Percentiles rank a stretch among this genome's conserved stretches.
Conservation (phyloP, 305 asterid genomes). For the Ilex paraguariensis region DNA sequence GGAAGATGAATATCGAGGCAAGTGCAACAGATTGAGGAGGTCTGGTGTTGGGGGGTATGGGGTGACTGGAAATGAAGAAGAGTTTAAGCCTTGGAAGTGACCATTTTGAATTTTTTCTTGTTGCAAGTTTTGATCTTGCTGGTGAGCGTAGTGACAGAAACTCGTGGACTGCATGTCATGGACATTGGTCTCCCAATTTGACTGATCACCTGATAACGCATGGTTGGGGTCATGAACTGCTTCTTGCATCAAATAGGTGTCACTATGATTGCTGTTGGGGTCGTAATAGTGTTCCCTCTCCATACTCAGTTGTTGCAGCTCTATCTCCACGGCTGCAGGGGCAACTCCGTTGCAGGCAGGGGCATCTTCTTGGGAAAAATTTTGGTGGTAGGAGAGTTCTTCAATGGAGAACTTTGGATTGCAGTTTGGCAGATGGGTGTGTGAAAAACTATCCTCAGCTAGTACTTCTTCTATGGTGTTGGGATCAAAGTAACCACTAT, state of each 20-base stretch:
- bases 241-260: conserved; percentile 16
- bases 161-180: conserved; percentile 11
- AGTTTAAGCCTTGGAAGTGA: conserved; percentile 16
- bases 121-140: conserved; percentile 6
- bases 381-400: too few species aligned
- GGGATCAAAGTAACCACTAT: too few species aligned
- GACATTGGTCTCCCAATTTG: conserved; percentile 21
- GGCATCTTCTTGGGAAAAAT: too few species aligned
- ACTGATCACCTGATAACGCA: conserved; percentile 9
- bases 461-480: too few species aligned
- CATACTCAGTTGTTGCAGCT: too few species aligned
- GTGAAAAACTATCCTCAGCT: too few species aligned
- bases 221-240: conserved; percentile 3
- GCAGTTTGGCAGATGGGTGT: too few species aligned
- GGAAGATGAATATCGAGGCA: conserved; percentile 42
- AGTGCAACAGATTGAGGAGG: conserved; percentile 56
- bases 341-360: too few species aligned
- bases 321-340: too few species aligned
- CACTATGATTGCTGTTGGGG: conserved; percentile 3
- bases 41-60: conserved; percentile 42
- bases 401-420: too few species aligned
- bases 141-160: conserved; percentile 6
- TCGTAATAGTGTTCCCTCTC: neutral
- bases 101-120: conserved; percentile 19
- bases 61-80: conserved; percentile 19